These are phyloP conservation scores for Arabidopsis hybrid DNA, from an alignment of 441 rosid genomes.

Conservation along the genomic window DNA sequence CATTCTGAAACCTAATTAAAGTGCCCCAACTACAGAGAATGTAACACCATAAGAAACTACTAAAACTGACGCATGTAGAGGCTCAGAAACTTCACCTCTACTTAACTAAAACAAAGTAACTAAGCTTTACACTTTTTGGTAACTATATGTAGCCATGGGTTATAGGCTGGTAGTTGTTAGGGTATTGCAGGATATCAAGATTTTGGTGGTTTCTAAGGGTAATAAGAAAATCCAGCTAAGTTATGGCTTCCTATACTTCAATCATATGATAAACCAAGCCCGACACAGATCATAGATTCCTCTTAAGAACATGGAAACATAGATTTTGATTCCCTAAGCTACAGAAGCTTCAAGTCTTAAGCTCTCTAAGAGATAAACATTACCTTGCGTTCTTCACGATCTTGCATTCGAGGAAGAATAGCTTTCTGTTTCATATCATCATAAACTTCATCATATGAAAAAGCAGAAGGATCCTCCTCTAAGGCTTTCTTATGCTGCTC, in stretches of 20 bases:
- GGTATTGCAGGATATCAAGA: neutral
- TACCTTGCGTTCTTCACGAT: conserved; percentile 80
- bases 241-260: too few relatives aligned
- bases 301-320: neutral
- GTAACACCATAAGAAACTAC: neutral
- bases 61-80: neutral
- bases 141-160: too few relatives aligned
- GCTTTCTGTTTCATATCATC: conserved; percentile 79
- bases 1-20: neutral
- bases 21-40: neutral
- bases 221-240: too few relatives aligned
- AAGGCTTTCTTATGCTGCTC: conserved; percentile 84
- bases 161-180: neutral
- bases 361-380: neutral
- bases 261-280: too few relatives aligned
- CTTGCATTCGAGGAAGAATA: conserved; percentile 59
- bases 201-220: neutral
- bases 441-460: conserved; percentile 87
- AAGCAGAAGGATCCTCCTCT: conserved; percentile 91
- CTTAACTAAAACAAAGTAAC: neutral
- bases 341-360: neutral
- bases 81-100: neutral
- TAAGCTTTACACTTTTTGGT: neutral
- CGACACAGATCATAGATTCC: neutral
- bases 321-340: neutral